Percentiles rank a stretch among this genome's conserved stretches.
phyloP scores from a whole-genome alignment of 1,139 yeast genomes.

The Kodamaea anthophila region DNA sequence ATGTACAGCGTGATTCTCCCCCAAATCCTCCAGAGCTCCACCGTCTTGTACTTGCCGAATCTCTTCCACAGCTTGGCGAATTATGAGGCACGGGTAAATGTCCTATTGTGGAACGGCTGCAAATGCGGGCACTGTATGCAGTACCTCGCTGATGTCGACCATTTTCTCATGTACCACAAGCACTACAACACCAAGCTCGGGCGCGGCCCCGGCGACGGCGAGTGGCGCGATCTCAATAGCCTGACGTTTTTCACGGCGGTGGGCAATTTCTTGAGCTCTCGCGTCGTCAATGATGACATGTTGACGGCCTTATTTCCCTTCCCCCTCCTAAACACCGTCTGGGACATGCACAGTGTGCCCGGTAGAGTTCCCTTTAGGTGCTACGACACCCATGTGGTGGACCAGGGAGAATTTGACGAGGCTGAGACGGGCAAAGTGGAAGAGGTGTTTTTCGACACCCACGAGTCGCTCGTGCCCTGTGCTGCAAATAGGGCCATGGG shows the following conservation, averaged over 20 bases:
- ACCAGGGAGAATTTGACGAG: constrained; percentile 38
- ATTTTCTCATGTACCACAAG: constrained; percentile 55
- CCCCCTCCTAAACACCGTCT: constrained; percentile 22
- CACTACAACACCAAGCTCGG: constrained; percentile 39
- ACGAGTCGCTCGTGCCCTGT: constrained; percentile 15
- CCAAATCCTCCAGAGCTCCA: constrained; percentile 20
- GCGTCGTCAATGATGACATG: constrained; percentile 21
- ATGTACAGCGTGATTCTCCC: constrained; percentile 47
- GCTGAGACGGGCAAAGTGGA: constrained; percentile 15
- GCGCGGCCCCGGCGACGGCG: constrained; percentile 17
- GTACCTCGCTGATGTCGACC: constrained; percentile 47
- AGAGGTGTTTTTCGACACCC: constrained; percentile 25
- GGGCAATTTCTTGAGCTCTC: constrained; percentile 35
- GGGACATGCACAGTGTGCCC: constrained; percentile 32
- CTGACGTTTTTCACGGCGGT: constrained; percentile 50
- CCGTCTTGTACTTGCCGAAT: constrained; percentile 49
- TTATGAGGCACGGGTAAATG: constrained; percentile 65
- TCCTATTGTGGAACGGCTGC: constrained; percentile 72
- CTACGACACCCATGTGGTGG: constrained; percentile 26
- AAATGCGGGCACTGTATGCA: constrained; percentile 49
- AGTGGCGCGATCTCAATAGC: constrained; percentile 54
- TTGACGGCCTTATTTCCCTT: constrained; percentile 18
- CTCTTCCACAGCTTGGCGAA: constrained; percentile 54
- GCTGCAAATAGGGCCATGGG: constrained; percentile 13
- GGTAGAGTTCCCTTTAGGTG: constrained; percentile 30